Conservation (phyloP, 2,329 filamentous ascomycete species). For the Ophiocordyceps camponoti-saundersi region DNA sequence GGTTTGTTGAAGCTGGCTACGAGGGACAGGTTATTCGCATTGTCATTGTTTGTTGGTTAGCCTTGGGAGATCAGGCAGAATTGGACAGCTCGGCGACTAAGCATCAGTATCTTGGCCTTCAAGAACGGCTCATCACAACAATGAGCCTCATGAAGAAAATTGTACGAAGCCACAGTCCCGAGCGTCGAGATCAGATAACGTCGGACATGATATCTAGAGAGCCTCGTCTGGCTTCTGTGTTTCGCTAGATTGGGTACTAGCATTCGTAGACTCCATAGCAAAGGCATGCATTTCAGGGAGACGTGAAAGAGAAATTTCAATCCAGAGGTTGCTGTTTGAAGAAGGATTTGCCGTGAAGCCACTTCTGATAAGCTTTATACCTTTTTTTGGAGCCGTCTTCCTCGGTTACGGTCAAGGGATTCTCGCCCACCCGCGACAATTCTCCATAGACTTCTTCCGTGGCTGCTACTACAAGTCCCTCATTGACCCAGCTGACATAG, state of each 20-base stretch:
- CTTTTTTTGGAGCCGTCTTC: slow-evolving; percentile 83
- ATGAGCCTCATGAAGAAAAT: background rate
- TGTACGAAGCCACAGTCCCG: background rate
- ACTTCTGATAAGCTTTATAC: slow-evolving; percentile 92
- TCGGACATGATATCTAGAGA: slow-evolving; percentile 4
- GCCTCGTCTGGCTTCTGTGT: slow-evolving; percentile 13
- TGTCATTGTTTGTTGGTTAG: background rate
- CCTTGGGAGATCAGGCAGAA: background rate
- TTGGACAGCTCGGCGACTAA: slow-evolving; percentile 2
- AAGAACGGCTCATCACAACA: slow-evolving; percentile 30
- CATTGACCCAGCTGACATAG: slow-evolving; percentile 46
- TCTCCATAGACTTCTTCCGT: slow-evolving; percentile 47
- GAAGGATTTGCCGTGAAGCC: slow-evolving; percentile 84
- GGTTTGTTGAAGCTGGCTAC: background rate
- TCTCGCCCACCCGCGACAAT: slow-evolving; percentile 59
- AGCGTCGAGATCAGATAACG: background rate
- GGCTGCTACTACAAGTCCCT: slow-evolving; percentile 37
- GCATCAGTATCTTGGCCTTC: background rate
- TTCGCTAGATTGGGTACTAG: slow-evolving; percentile 1
- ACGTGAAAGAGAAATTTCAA: too few species aligned
- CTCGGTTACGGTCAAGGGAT: slow-evolving; percentile 72
- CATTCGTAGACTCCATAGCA: background rate
- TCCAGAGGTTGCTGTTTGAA: slow-evolving; percentile 75
- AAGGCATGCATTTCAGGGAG: too few species aligned
- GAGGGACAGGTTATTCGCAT: background rate